A percentile compares a stretch with the other conserved stretches of the same genome.
These are phyloP conservation scores for Tulasnella sp. DNA, from an alignment of 768 basidiomycete species.

Conservation along the genomic window DNA sequence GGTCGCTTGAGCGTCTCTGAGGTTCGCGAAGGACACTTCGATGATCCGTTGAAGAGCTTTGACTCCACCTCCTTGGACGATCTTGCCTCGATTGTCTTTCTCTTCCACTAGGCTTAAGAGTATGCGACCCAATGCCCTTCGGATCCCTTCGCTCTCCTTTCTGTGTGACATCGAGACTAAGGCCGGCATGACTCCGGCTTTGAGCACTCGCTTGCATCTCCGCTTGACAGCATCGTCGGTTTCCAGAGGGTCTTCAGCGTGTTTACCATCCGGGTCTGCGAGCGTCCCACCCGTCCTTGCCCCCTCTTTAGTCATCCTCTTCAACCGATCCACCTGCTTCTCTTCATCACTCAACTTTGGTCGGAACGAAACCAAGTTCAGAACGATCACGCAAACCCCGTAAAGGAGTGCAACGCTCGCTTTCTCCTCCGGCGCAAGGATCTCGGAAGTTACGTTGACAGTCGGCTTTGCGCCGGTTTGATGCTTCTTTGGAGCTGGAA, in stretches of 20 bases:
- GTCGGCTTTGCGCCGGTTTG: constrained; percentile 14
- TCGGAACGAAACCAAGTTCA: constrained; percentile 61
- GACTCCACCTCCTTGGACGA: constrained; percentile 68
- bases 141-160: constrained; percentile 53
- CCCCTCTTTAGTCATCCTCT: constrained; percentile 45
- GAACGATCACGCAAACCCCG: constrained; percentile 63
- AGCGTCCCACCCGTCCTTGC: constrained; percentile 1
- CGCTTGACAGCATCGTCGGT: constrained; percentile 33
- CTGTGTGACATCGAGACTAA: constrained; percentile 42
- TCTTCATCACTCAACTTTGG: constrained; percentile 70
- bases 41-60: constrained; percentile 52
- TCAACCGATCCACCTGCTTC: constrained; percentile 66
- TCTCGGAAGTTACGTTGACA: constrained; percentile 3
- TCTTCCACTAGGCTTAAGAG: constrained; percentile 66
- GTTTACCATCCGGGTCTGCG: not conserved
- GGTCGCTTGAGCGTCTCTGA: not conserved
- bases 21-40: constrained; percentile 27
- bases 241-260: constrained; percentile 26
- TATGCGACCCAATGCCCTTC: constrained; percentile 45
- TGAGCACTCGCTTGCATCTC: constrained; percentile 46
- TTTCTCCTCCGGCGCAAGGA: constrained; percentile 9
- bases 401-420: constrained; percentile 44
- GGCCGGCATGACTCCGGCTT: constrained; percentile 51
- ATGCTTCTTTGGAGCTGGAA: constrained; percentile 37
- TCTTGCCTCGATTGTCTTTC: constrained; percentile 60